A percentile compares a stretch with the other conserved stretches of the same genome.
These are phyloP conservation scores for Lasiodiplodia hormozganensis DNA, from an alignment of 2,329 filamentous ascomycete species.

Conservation along the genomic window DNA sequence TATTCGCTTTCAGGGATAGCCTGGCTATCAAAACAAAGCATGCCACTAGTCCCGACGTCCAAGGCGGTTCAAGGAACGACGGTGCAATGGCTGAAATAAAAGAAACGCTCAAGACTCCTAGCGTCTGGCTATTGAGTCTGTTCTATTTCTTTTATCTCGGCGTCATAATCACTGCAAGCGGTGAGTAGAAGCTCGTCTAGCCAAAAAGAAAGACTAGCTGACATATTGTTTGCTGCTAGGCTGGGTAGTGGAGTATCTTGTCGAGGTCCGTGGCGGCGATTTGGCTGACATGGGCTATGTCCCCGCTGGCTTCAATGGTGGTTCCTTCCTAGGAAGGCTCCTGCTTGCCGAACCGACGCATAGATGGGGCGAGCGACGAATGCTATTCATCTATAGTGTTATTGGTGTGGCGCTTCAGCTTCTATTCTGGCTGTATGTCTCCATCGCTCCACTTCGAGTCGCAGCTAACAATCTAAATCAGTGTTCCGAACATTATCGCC, in stretches of 20 bases:
- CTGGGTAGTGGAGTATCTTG: slow-evolving; percentile 71
- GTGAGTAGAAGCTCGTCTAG: neutral
- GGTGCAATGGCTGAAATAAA: slow-evolving; percentile 43
- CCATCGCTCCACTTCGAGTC: slow-evolving; percentile 5
- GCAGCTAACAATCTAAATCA: neutral
- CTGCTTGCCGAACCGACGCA: slow-evolving; percentile 66
- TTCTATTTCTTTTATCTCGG: slow-evolving; percentile 72
- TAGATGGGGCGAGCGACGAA: slow-evolving; percentile 63
- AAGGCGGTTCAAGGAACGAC: slow-evolving; percentile 46
- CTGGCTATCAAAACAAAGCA: neutral
- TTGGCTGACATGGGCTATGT: slow-evolving; percentile 67
- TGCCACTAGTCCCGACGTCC: slow-evolving; percentile 34
- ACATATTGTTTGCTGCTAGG: slow-evolving; percentile 47
- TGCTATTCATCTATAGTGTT: slow-evolving; percentile 63
- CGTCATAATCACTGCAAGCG: slow-evolving; percentile 59
- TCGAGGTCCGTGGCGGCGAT: slow-evolving; percentile 64
- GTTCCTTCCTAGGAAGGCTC: slow-evolving; percentile 63
- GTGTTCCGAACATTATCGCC: slow-evolving; percentile 53
- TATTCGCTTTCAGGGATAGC: slow-evolving; percentile 59
- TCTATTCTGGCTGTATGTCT: slow-evolving; percentile 61
- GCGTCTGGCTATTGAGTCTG: slow-evolving; percentile 65
- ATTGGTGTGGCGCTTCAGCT: slow-evolving; percentile 63
- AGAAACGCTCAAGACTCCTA: slow-evolving; percentile 52
- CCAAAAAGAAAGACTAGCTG: neutral
- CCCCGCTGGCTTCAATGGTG: slow-evolving; percentile 66